phyloP scores from a whole-genome alignment of 441 rosid genomes.

The Isatis lusitanica region DNA sequence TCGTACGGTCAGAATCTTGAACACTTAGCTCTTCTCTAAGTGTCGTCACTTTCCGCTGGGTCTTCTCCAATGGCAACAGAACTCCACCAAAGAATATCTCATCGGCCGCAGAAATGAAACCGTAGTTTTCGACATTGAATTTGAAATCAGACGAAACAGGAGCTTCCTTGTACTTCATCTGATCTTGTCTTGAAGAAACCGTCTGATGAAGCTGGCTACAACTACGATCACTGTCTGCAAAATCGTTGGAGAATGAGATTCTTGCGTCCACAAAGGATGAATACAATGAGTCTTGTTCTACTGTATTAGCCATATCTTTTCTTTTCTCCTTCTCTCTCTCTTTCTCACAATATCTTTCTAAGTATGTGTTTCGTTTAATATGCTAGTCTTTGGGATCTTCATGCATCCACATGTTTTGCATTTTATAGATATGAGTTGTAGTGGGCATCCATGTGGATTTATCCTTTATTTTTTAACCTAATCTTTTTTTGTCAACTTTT shows the following conservation, averaged over 20 bases:
- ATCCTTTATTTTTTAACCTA: background rate
- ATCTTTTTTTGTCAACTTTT: too few species aligned
- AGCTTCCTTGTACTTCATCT: constrained; percentile 74
- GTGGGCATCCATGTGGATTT: constrained; percentile 33
- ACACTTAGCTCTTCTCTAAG: constrained; percentile 27
- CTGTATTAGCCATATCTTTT: constrained; percentile 27
- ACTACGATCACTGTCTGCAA: constrained; percentile 48
- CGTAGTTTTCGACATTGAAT: constrained; percentile 55
- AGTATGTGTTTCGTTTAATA: constrained; percentile 3
- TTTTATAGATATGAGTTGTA: constrained; percentile 32
- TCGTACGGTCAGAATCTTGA: constrained; percentile 28
- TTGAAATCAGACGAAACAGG: constrained; percentile 91
- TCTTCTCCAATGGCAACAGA: constrained; percentile 67
- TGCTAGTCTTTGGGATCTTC: constrained; percentile 16
- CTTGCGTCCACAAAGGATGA: constrained; percentile 56
- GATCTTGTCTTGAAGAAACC: constrained; percentile 33
- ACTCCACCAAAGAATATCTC: constrained; percentile 71
- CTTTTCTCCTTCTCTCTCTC: background rate
- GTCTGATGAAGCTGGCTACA: constrained; percentile 28
- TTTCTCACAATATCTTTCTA: background rate
- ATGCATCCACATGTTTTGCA: constrained; percentile 34
- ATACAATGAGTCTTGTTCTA: constrained; percentile 45
- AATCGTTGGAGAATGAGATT: constrained; percentile 93
- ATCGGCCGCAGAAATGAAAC: constrained; percentile 79
- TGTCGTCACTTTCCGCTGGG: constrained; percentile 34